A percentile compares a stretch with the other conserved stretches of the same genome.
Conservation (phyloP, 1,284 basidiomycete species). For the Tilletia walkeri region DNA sequence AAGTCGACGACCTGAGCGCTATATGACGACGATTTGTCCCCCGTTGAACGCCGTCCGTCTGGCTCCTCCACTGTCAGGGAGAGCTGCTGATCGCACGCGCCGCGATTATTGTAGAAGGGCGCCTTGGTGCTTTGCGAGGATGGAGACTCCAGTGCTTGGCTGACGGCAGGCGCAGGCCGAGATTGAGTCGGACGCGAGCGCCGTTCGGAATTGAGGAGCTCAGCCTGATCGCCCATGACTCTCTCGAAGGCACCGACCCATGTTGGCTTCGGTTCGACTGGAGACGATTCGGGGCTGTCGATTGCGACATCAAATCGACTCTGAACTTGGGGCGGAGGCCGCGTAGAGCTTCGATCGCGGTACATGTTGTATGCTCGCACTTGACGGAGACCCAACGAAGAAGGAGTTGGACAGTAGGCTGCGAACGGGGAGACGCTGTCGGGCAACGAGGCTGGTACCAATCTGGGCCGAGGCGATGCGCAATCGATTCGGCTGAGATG, state of each 20-base stretch:
- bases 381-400: too few relatives aligned
- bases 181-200: conserved; percentile 20
- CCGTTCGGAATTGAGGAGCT: conserved; percentile 11
- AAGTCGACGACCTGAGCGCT: conserved; percentile 37
- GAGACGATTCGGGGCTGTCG: conserved; percentile 4
- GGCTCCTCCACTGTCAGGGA: conserved; percentile 15
- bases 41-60: not conserved
- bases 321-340: not conserved
- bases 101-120: conserved; percentile 36
- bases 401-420: too few relatives aligned
- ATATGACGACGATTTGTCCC: conserved; percentile 1
- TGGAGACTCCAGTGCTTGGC: conserved; percentile 8
- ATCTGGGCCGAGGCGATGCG: too few relatives aligned
- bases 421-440: too few relatives aligned
- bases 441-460: too few relatives aligned
- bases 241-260: conserved; percentile 52
- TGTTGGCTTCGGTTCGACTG: conserved; percentile 5
- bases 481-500: too few relatives aligned
- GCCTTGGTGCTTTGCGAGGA: conserved; percentile 31
- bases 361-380: not conserved
- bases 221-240: conserved; percentile 47
- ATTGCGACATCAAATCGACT: conserved; percentile 5
- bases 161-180: not conserved
- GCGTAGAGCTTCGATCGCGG: conserved; percentile 10
- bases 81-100: conserved; percentile 29